Percentiles rank a stretch among this genome's conserved stretches.
Evolutionary conservation across 2,329 filamentous ascomycete genomes (phyloP).

Genomic region (Pseudopithomyces chartarum): DNA sequence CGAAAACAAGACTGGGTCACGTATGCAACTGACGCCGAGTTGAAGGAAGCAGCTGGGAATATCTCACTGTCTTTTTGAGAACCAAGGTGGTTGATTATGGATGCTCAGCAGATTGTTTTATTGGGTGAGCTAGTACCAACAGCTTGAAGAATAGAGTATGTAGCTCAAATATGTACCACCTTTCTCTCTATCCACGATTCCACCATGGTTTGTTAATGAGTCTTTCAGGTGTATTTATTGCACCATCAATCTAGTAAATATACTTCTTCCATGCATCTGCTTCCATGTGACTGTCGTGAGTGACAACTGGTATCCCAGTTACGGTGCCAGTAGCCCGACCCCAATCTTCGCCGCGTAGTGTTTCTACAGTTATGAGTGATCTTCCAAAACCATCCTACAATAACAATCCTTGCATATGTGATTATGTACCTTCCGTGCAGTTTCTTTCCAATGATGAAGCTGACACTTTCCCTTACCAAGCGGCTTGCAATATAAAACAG

Average conservation of each 20-base stretch:
- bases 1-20: neutral
- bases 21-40: neutral
- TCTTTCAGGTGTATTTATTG: neutral
- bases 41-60: neutral
- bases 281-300: slow-evolving; percentile 58
- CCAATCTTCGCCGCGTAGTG: slow-evolving; percentile 64
- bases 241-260: slow-evolving; percentile 10
- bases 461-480: slow-evolving; percentile 63
- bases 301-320: slow-evolving; percentile 62
- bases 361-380: slow-evolving; percentile 61
- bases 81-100: too few relatives aligned
- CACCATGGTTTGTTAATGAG: slow-evolving; percentile 4
- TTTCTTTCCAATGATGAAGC: slow-evolving; percentile 58
- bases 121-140: too few relatives aligned
- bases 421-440: slow-evolving; percentile 59
- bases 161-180: neutral
- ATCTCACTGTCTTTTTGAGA: neutral
- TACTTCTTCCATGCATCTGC: slow-evolving; percentile 15
- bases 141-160: neutral
- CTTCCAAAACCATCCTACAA: slow-evolving; percentile 49
- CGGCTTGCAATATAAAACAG: slow-evolving; percentile 61
- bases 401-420: slow-evolving; percentile 39
- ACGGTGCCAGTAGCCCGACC: slow-evolving; percentile 63
- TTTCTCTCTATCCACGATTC: neutral
- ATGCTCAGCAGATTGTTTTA: too few relatives aligned